Conservation (phyloP, 345 rosid genomes). For the Cardamine resedifolia region DNA sequence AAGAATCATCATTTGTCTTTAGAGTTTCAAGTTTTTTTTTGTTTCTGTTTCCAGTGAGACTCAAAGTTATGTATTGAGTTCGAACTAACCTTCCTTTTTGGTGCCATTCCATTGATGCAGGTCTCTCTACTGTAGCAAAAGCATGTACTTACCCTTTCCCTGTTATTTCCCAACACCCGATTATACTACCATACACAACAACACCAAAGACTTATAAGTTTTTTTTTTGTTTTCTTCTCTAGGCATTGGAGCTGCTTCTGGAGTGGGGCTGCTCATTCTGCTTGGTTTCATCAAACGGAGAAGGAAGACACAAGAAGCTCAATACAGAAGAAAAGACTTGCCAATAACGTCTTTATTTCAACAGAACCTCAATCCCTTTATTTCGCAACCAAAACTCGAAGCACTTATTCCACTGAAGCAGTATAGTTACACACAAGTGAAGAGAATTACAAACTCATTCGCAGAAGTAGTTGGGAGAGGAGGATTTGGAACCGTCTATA, state of each 20-base stretch:
- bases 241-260: conserved; percentile 7
- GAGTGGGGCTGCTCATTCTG: not conserved
- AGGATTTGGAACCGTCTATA: conserved; percentile 32
- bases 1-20: no score
- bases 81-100: not conserved
- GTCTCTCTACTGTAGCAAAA: not conserved
- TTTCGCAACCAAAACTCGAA: not conserved
- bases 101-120: not conserved
- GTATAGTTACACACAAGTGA: conserved; percentile 26
- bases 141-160: not conserved
- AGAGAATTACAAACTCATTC: conserved; percentile 36
- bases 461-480: conserved; percentile 28
- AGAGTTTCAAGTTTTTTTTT: no score
- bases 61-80: not conserved
- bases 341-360: conserved; percentile 29
- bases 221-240: not conserved
- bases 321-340: conserved; percentile 40
- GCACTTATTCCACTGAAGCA: conserved; percentile 31
- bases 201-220: not conserved
- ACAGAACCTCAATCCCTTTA: conserved; percentile 13
- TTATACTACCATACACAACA: not conserved
- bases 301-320: conserved; percentile 40
- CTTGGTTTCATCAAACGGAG: conserved; percentile 6
- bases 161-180: not conserved
- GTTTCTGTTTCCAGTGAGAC: not conserved